Percentiles rank a stretch among this genome's conserved stretches.
Conservation (phyloP, 345 rosid species). For the Psidium guajava region DNA sequence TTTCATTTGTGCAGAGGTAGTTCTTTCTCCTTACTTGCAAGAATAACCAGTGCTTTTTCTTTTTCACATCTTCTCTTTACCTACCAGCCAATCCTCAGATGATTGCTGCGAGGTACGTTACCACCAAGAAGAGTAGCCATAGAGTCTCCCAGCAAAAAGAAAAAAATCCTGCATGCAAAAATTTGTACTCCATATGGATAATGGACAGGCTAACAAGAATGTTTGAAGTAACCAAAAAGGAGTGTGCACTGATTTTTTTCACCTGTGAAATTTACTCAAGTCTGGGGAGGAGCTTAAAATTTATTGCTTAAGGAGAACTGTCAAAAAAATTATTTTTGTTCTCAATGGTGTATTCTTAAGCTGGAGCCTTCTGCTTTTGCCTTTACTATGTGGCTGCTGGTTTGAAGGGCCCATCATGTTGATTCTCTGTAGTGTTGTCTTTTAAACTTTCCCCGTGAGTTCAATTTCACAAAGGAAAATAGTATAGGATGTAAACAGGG, state of each 20-base stretch:
- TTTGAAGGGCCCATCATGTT: neutral
- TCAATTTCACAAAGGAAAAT: neutral
- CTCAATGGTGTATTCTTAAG: neutral
- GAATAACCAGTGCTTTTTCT: neutral
- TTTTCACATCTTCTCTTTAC: neutral
- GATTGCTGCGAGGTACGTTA: neutral
- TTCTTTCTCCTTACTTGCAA: conserved; percentile 1
- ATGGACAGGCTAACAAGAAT: neutral
- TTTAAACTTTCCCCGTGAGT: neutral
- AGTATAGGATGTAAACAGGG: neutral
- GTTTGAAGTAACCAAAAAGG: neutral
- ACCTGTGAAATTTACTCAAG: neutral
- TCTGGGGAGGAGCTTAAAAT: neutral
- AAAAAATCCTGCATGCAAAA: neutral
- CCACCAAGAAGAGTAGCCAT: neutral
- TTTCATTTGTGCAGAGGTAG: conserved; percentile 97
- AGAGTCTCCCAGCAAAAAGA: neutral
- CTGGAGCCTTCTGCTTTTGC: neutral
- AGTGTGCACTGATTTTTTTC: neutral
- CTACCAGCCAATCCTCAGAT: neutral
- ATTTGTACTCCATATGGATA: neutral
- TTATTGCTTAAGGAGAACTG: neutral
- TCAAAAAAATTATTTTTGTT: neutral
- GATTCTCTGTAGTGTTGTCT: neutral
- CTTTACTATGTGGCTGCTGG: neutral